Conservation (phyloP, 306 rosid genomes). For the Begonia masoniana region DNA sequence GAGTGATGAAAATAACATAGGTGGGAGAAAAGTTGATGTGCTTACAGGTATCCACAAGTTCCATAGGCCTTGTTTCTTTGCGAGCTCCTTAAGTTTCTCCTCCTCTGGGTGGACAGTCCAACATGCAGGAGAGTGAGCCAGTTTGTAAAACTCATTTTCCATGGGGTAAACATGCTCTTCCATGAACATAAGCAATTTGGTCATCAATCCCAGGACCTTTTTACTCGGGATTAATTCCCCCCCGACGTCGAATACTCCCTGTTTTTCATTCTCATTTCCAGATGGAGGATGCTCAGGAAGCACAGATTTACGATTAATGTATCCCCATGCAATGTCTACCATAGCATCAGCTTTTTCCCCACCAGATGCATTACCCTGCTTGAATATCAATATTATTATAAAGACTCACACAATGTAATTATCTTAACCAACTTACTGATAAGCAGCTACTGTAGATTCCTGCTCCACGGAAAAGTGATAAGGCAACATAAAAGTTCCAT, state of each 20-base stretch:
- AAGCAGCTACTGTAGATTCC: constrained; percentile 84
- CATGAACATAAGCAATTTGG: constrained; percentile 64
- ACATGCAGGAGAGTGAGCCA: constrained; percentile 61
- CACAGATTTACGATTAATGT: constrained; percentile 39
- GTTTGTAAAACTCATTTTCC: constrained; percentile 75
- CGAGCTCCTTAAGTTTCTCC: constrained; percentile 79
- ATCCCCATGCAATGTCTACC: constrained; percentile 56
- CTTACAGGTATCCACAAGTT: constrained; percentile 89
- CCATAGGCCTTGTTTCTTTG: constrained; percentile 95
- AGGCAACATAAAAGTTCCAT: constrained; percentile 87
- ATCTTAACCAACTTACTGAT: constrained; percentile 32
- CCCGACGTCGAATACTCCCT: constrained; percentile 24
- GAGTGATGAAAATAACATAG: constrained; percentile 1
- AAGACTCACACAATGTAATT: background rate
- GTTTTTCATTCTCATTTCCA: constrained; percentile 27
- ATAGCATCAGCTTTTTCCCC: constrained; percentile 57
- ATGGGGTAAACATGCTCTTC: constrained; percentile 77
- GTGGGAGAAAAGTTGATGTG: constrained; percentile 13
- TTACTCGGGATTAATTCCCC: constrained; percentile 61
- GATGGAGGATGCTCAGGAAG: constrained; percentile 80
- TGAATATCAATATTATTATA: constrained; percentile 9
- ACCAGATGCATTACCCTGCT: constrained; percentile 90
- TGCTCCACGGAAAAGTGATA: constrained; percentile 74
- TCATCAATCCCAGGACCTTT: constrained; percentile 42
- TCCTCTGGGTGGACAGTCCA: constrained; percentile 92